Evolutionary conservation across 1,284 basidiomycete genomes (phyloP).

Genomic region (Grifola frondosa): DNA sequence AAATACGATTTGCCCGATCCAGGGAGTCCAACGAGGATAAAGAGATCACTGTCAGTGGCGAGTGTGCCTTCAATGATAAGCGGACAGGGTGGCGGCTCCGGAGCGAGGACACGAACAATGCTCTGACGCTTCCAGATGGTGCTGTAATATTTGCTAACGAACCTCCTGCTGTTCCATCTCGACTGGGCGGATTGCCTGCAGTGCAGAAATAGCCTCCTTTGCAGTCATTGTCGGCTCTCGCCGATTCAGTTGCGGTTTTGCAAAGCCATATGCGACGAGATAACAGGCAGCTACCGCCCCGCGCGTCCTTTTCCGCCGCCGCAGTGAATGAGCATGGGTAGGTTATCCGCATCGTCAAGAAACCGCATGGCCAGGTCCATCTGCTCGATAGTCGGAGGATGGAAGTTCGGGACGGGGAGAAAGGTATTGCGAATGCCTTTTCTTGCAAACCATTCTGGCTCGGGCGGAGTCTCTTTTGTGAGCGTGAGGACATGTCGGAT

Average conservation of each 20-base stretch:
- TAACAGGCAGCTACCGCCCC: constrained; percentile 60
- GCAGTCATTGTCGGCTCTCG: constrained; percentile 50
- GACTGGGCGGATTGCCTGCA: constrained; percentile 52
- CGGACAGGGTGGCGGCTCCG: constrained; percentile 48
- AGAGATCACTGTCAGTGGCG: constrained; percentile 37
- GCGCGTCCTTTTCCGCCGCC: constrained; percentile 64
- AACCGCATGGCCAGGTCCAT: constrained; percentile 54
- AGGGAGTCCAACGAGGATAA: constrained; percentile 57
- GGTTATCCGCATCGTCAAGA: constrained; percentile 42
- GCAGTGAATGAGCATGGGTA: constrained; percentile 58
- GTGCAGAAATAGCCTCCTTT: constrained; percentile 43
- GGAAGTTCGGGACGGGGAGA: constrained; percentile 54
- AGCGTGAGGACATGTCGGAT: constrained; percentile 59
- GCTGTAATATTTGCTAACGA: constrained; percentile 56
- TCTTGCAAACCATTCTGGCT: constrained; percentile 45
- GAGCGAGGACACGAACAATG: constrained; percentile 45
- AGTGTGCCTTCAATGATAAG: constrained; percentile 44
- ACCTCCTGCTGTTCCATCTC: constrained; percentile 57
- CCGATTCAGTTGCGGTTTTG: constrained; percentile 34
- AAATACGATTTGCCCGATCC: constrained; percentile 64
- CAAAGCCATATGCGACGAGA: constrained; percentile 55
- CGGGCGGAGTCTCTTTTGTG: constrained; percentile 55
- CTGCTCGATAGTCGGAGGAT: constrained; percentile 58
- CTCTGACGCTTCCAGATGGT: constrained; percentile 58
- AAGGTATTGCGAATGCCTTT: constrained; percentile 50